Base-by-base conservation (phyloP, 139 green algal species). In the Chlorella sp. region DNA sequence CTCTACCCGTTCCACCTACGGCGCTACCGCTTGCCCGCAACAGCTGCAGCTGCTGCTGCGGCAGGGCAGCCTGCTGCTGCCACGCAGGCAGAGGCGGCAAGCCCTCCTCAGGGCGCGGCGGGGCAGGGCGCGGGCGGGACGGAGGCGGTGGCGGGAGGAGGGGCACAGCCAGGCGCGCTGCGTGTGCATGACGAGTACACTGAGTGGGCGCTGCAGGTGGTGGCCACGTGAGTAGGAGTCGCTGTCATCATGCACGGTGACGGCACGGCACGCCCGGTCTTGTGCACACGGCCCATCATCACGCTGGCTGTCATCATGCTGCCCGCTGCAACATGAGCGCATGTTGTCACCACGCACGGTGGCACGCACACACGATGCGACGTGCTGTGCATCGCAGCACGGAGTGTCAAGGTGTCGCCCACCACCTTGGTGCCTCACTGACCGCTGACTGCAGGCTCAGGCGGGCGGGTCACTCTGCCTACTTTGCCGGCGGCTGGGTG, bases 401-500 rank as follows among this genome's bases (percentile, higher is more conserved):
- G 42, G 42, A 10, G 17, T 55, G 10, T 24, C 42, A 55, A 55
- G 42, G 42, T 55, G 42, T 10, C 10, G 17, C 20, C 59, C n/a
- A 10, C 6, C n/a, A 30, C 6, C 59, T 29, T 64, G 6, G 59
- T 4, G n/a, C 26, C 59, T 27, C 5, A 30, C 24, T 64, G 23
- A 10, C 59, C 26, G 17, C 59, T 64, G 59, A 31, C 59, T 69
- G 63, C 74, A 84, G 82, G n/a, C 49, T 87, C 36, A 35, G 68
- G 1, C 10, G 49, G 2, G 31, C 33, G 1, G 76, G 76, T 35
- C 70, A 79, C 67, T 35, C 42, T 0, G 78, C 78, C 3, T 67
- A 78, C 62, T 76, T 88, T 66, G 94, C 91, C 20, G 95, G 95
- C 17, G 95, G 95, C 20, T 99, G 95, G 95, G 95, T 99, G 69